Evolutionary conservation across 768 basidiomycete genomes (phyloP).

Genomic region (Agaricus bisporus): DNA sequence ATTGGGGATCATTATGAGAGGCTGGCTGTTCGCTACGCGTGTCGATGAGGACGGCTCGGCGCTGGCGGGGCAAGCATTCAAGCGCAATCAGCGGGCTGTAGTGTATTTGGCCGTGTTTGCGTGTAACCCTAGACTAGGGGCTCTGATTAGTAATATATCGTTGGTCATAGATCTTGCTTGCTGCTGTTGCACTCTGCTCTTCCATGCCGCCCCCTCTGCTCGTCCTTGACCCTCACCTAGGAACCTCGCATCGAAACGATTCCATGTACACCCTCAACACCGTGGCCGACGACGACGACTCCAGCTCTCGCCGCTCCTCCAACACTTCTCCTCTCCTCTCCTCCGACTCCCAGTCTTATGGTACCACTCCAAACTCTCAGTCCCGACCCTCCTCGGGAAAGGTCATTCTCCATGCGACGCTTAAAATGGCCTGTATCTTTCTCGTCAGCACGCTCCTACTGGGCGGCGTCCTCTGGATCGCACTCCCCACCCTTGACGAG

Average conservation of each 20-base stretch:
- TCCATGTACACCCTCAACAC: constrained; percentile 63
- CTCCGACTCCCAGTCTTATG: constrained; percentile 45
- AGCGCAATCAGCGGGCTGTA: constrained; percentile 15
- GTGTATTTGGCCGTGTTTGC: constrained; percentile 27
- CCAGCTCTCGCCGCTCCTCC: constrained; percentile 19
- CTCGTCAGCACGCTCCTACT: constrained; percentile 61
- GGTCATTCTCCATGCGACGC: constrained; percentile 70
- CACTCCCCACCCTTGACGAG: constrained; percentile 76
- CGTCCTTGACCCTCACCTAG: constrained; percentile 15
- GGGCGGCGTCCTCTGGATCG: constrained; percentile 72
- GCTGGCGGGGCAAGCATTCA: constrained; percentile 19
- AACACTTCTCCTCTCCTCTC: constrained; percentile 36
- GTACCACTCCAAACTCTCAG: constrained; percentile 35
- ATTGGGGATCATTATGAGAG: constrained; percentile 28
- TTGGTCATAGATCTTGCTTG: background rate
- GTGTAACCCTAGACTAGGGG: constrained; percentile 23
- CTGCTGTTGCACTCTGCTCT: background rate
- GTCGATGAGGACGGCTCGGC: constrained; percentile 21
- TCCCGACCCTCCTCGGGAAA: constrained; percentile 39
- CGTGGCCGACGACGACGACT: constrained; percentile 28
- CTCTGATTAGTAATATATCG: constrained; percentile 11
- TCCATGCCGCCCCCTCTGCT: constrained; percentile 18
- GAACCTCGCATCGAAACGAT: constrained; percentile 17
- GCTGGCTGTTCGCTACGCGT: constrained; percentile 4
- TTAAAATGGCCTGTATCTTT: constrained; percentile 83